Conservation (phyloP, 129 eudicot genomes). For the Chrysanthemum seticuspe region DNA sequence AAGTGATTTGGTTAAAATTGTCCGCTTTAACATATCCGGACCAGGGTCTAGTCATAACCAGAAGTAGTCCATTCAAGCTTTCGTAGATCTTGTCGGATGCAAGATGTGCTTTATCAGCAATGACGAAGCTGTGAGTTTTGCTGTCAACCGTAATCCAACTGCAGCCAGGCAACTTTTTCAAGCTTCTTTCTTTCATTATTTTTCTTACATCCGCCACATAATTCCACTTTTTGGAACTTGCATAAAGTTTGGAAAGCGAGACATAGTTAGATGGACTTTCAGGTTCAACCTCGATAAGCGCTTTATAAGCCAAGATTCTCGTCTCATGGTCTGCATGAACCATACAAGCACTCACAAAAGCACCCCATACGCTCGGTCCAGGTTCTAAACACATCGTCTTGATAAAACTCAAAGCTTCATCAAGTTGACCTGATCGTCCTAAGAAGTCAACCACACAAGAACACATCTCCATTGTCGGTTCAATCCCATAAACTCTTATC, state of each 20-base stretch:
- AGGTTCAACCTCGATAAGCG: conserved; percentile 54
- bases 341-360: conserved; percentile 45
- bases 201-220: conserved; percentile 48
- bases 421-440: conserved; percentile 45
- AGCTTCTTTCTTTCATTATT: conserved; percentile 54
- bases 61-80: conserved; percentile 44
- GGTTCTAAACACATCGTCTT: conserved; percentile 51
- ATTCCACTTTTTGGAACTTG: conserved; percentile 51
- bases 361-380: conserved; percentile 56
- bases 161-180: conserved; percentile 65
- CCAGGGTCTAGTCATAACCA: conserved; percentile 34
- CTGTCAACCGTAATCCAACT: conserved; percentile 65
- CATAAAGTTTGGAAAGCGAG: conserved; percentile 55
- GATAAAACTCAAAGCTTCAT: conserved; percentile 52
- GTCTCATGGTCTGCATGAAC: conserved; percentile 41
- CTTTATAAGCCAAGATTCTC: conserved; percentile 43
- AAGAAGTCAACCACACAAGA: conserved; percentile 74
- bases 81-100: conserved; percentile 38
- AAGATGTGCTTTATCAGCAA: conserved; percentile 54
- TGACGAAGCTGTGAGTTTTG: conserved; percentile 50
- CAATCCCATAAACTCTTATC: conserved; percentile 22
- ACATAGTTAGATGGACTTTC: conserved; percentile 56
- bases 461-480: conserved; percentile 62
- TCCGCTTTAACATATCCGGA: too few relatives aligned
- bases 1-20: too few relatives aligned